These are phyloP conservation scores for Epichloe scottii DNA, from an alignment of 2,329 filamentous ascomycete species.

Conservation along the genomic window DNA sequence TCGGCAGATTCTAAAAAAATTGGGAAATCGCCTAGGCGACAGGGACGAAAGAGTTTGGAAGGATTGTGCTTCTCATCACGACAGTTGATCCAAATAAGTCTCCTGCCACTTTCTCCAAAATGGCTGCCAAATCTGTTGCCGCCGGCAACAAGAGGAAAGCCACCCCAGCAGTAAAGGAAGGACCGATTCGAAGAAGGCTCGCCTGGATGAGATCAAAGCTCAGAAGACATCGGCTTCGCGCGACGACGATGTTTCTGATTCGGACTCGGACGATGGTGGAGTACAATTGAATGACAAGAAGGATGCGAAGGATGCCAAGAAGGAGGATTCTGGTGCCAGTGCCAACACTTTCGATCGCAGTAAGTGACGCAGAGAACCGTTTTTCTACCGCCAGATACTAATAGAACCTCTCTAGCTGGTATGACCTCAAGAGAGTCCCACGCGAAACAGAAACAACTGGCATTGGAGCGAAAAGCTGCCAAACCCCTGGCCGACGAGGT, in stretches of 20 bases:
- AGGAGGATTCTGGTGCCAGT: slow-evolving; percentile 17
- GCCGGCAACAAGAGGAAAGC: slow-evolving; percentile 47
- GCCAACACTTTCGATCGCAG: slow-evolving; percentile 31
- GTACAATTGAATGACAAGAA: slow-evolving; percentile 29
- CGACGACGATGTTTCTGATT: slow-evolving; percentile 31
- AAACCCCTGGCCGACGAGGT: slow-evolving; percentile 90
- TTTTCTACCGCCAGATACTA: neutral
- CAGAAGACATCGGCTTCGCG: slow-evolving; percentile 16
- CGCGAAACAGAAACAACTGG: slow-evolving; percentile 80
- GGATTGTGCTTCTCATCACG: neutral
- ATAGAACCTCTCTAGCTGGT: slow-evolving; percentile 1
- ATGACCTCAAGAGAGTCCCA: slow-evolving; percentile 71
- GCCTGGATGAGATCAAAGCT: slow-evolving; percentile 24
- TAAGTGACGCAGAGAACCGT: slow-evolving; percentile 16
- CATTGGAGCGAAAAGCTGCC: slow-evolving; percentile 76
- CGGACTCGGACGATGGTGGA: slow-evolving; percentile 37
- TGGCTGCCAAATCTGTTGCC: slow-evolving; percentile 36
- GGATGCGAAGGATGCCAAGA: slow-evolving; percentile 19
- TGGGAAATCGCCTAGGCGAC: slow-evolving; percentile 1
- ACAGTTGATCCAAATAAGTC: neutral
- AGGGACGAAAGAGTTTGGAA: neutral
- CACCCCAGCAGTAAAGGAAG: slow-evolving; percentile 30
- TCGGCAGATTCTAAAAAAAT: slow-evolving; percentile 20
- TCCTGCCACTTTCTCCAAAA: slow-evolving; percentile 12
- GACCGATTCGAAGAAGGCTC: slow-evolving; percentile 37